Evolutionary conservation across 73 alveolate genomes (phyloP).

Genomic region (Effrenium voratum): DNA sequence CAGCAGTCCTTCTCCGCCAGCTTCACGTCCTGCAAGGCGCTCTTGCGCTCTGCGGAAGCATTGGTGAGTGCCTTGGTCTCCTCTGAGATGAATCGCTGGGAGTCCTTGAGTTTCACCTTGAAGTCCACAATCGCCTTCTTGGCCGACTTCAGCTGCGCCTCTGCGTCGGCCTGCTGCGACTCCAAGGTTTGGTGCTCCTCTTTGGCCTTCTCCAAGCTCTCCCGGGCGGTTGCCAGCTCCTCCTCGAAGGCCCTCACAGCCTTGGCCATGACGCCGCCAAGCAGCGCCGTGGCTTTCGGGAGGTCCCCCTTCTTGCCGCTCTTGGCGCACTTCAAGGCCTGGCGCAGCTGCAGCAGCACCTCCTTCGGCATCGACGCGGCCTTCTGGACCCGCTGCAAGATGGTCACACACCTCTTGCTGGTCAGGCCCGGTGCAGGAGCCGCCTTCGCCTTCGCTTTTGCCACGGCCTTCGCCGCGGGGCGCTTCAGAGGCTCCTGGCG

Average conservation of each 20-base stretch:
- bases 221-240: background rate
- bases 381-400: constrained; percentile 40
- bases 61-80: background rate
- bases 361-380: constrained; percentile 4
- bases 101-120: constrained; percentile 15
- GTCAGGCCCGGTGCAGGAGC: background rate
- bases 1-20: constrained; percentile 36
- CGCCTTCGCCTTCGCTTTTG: background rate
- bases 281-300: background rate
- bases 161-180: background rate
- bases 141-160: constrained; percentile 19
- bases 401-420: constrained; percentile 7
- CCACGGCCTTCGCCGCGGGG: constrained; percentile 19
- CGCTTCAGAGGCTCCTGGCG: constrained; percentile 23
- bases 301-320: background rate
- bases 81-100: background rate
- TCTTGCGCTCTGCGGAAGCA: constrained; percentile 26
- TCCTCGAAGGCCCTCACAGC: constrained; percentile 19
- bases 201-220: constrained; percentile 17
- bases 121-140: background rate
- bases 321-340: background rate
- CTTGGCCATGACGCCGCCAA: constrained; percentile 16
- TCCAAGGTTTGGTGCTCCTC: background rate
- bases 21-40: constrained; percentile 17
- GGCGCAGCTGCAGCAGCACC: background rate